Evolutionary conservation across 2,329 filamentous ascomycete species (phyloP), one percentile per base, ranked within the genome.

Genomic region (Claviceps capensis): DNA sequence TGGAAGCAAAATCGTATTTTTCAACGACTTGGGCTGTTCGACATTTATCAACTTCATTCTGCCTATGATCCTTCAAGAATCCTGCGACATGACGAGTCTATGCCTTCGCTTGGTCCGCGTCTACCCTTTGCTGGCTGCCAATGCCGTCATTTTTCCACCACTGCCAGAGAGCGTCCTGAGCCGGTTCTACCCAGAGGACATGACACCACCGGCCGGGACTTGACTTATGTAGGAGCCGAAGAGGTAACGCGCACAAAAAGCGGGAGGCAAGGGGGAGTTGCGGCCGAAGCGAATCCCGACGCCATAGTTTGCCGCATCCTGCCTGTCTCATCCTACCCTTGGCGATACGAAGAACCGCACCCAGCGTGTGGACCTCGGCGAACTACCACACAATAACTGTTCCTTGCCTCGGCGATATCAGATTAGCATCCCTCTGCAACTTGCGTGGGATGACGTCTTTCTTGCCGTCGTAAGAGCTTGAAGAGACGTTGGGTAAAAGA

Each of bases 191-290:
- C 26, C 83, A 81, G 94, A 90, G 65, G 79, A 82, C 69, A 96
- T 79, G 1, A 89, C 86, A 1, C 90, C 90, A 23, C 90, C 90
- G 1, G 74, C 70, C 0, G 90, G 95, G 54, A 96, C 83, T 63
- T 95, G 11, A 34, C 9, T 11, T 11, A 11, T 34, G 74, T 19
- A 91, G 65, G 64, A 95, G 91, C 4, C 84, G 82, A 1, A 90
- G 90, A 5, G 85, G 80, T 50, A 95, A 95, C 81, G 6, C 90
- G 83, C 30, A 95, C 79, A 61, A 95, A 95, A 0, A 90, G 90
- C 3, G 90, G 30, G 90, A 1, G 79, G 76, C 61, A 85, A 79
- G 0, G 90, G 90, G 57, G 82, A 95, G 48, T 84, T 76, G 14
- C 78, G 74, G 2, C 86, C 82, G 60, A 95, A 95, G 2, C 88